Evolutionary conservation across 2,329 filamentous ascomycete species (phyloP), one percentile per base, ranked within the genome.

Genomic region (Thermomyces lanuginosus): DNA sequence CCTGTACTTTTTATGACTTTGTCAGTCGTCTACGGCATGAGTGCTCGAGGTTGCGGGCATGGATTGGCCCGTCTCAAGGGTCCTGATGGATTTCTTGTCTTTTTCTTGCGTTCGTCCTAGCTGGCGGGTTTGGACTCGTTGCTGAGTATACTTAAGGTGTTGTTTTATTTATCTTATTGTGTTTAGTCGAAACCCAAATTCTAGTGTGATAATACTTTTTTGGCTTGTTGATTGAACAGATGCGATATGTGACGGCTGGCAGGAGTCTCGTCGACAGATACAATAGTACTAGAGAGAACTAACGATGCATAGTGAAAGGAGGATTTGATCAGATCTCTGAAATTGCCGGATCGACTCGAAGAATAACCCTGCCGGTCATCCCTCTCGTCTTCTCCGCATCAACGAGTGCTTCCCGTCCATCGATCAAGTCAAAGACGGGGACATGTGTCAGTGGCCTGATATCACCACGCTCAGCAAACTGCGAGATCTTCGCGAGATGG

Each of bases 401-500:
- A 36, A 38, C 39, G 29, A 58, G 41, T 5, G 51, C 41, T 25
- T 49, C 41, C n/a, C 37, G 41, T 4, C 49, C 53, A 24, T 49
- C 31, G 14, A 46, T 30, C 9, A 59, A 25, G 29, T 49, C 47
- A 30, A 50, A 46, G 4, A 51, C 40, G 16, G 24, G 24, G 9
- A 35, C 38, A 26, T 49, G 44, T 12, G 50, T 42, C n/a, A 44
- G 37, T 3, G 48, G 49, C 17, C 39, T 44, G 17, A 57, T 22
- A 23, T 41, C 40, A n/a, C 46, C 39, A 13, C 41, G 39, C 33
- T 53, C 48, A 3, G 56, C 44, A 28, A 57, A 35, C 14, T 40
- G 34, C n/a, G 37, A 42, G 26, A 58, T 51, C 7, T 41, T 39
- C 6, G 27, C 40, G 26, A 60, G 30, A 6, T 51, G 46, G 11